Evolutionary conservation across 805 yeast species (phyloP).

Genomic region (Saccharomycopsis fodiens): DNA sequence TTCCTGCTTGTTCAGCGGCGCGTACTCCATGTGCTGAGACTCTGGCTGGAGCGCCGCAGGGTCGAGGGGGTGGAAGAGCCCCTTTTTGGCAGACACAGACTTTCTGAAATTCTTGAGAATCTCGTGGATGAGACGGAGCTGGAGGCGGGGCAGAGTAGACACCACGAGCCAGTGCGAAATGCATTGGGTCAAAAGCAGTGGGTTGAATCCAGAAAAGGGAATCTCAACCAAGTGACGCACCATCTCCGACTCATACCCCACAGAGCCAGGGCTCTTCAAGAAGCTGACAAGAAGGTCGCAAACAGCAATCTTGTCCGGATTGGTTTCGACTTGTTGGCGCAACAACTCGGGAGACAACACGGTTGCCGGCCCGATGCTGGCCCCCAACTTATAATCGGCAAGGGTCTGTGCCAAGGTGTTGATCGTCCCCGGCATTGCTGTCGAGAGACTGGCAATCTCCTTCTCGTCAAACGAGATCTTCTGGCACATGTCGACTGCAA

Average conservation of each 20-base stretch:
- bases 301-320: not conserved
- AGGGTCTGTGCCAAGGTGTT: constrained; percentile 66
- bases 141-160: constrained; percentile 55
- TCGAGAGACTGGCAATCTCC: constrained; percentile 33
- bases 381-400: constrained; percentile 49
- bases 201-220: constrained; percentile 64
- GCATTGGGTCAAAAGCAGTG: constrained; percentile 44
- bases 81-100: constrained; percentile 50
- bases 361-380: constrained; percentile 1
- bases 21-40: constrained; percentile 73
- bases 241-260: constrained; percentile 26
- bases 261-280: not conserved
- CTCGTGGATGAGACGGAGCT: constrained; percentile 58
- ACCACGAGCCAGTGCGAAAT: constrained; percentile 76
- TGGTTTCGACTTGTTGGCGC: not conserved
- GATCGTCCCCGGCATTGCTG: constrained; percentile 8
- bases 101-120: constrained; percentile 63
- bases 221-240: constrained; percentile 48
- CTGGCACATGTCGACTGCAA: constrained; percentile 88
- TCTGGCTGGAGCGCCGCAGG: constrained; percentile 32
- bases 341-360: not conserved
- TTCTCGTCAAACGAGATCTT: constrained; percentile 57
- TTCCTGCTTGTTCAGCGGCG: constrained; percentile 67
- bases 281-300: not conserved
- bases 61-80: constrained; percentile 46